phyloP scores from a whole-genome alignment of 352 stramenopile genomes.

The Globisporangium paddicum region DNA sequence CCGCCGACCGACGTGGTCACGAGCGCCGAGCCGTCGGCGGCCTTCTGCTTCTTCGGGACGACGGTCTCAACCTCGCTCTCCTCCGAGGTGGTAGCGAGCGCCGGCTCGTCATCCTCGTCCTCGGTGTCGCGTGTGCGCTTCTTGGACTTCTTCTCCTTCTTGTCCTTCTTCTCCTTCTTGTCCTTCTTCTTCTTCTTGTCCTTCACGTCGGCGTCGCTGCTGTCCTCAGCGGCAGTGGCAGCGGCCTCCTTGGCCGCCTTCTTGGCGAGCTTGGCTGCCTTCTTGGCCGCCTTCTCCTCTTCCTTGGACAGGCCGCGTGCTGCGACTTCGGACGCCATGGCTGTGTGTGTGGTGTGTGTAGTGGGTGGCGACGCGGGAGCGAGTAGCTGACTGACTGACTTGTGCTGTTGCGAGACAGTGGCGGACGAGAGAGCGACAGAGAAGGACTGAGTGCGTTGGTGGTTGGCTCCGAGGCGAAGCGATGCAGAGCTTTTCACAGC shows the following conservation, averaged over 20 bases:
- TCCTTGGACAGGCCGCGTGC: conserved; percentile 41
- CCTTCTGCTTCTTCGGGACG: conserved; percentile 27
- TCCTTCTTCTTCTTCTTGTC: conserved; percentile 33
- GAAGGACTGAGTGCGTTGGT: neutral
- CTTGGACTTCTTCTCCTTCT: conserved; percentile 76
- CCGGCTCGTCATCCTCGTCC: conserved; percentile 23
- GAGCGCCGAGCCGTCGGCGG: neutral
- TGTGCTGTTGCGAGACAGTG: conserved; percentile 1
- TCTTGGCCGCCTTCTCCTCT: conserved; percentile 60
- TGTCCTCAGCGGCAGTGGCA: conserved; percentile 8
- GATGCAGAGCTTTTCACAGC: no score
- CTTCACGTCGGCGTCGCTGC: conserved; percentile 7
- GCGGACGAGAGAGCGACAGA: conserved; percentile 3
- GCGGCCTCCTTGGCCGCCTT: conserved; percentile 38
- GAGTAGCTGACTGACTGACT: neutral
- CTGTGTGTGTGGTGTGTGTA: neutral
- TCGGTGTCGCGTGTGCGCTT: conserved; percentile 49
- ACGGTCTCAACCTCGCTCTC: conserved; percentile 46
- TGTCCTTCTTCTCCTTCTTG: conserved; percentile 63
- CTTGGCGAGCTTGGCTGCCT: conserved; percentile 48
- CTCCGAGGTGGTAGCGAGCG: conserved; percentile 36
- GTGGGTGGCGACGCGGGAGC: conserved; percentile 3
- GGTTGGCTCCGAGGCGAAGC: conserved; percentile 5
- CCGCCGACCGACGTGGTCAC: conserved; percentile 33
- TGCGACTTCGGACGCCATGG: conserved; percentile 15